Evolutionary conservation across 345 rosid genomes (phyloP), one percentile per base, ranked within the genome.

Genomic region (Trapa bicornis): DNA sequence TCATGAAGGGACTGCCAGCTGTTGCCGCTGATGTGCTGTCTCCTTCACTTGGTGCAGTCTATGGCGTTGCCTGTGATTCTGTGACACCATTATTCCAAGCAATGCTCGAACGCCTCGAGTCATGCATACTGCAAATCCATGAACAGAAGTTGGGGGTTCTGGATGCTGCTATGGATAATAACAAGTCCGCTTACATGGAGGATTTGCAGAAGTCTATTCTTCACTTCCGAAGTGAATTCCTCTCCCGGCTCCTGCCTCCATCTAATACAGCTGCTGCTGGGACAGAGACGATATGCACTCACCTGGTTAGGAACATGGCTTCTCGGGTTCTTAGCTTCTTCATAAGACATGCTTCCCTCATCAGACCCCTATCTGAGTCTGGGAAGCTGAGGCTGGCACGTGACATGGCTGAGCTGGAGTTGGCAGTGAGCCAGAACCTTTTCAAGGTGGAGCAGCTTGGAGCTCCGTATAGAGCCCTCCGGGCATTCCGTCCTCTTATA

Each of bases 331-430:
- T 91, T 70, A 83, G 83, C 65, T 87, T 95, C 86, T 95, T 91
- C 72, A 85, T 95, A 68, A 76, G 98, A 65, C 98, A 95, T 66
- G 94, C 90, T 67, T 85, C 99, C 77, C 89, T 95, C 33, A 88
- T 91, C n/a, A 76, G 98, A 73, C 99, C 98, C 9, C 90, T 95
- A 15, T 91, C 99, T 9, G 99, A 91, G 80, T 89, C 96, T 50
- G 99, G 99, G 71, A 95, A 86, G 80, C 86, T 95, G 75, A 85
- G 98, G 68, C 85, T 95, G 94, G 97, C 96, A 38, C 82, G 86
- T 75, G 99, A 95, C 81, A 95, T 95, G 99, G 99, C 99, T 8
- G 99, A 95, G 84, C 82, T 95, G 65, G 99, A 95, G 84, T 80
- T 95, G 68, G 84, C 96, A 6, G 97, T 95, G 58, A 92, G 99